phyloP scores from a whole-genome alignment of 2,329 filamentous ascomycete species.

The Calcarisporium arbuscula region DNA sequence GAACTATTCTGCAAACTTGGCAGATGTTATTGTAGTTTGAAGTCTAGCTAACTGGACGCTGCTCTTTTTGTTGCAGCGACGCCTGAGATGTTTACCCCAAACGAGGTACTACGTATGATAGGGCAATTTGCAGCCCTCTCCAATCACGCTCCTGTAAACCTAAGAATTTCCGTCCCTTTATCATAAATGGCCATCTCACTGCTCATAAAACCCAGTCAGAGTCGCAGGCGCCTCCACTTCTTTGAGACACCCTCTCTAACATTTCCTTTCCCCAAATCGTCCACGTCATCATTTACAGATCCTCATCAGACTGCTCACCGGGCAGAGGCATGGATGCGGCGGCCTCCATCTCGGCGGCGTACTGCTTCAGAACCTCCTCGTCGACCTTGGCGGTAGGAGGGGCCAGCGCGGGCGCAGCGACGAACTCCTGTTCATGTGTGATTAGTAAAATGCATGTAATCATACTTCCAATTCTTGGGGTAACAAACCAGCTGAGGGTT shows the following conservation, averaged over 20 bases:
- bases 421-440: slow-evolving; percentile 66
- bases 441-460: slow-evolving; percentile 3
- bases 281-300: slow-evolving; percentile 45
- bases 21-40: slow-evolving; percentile 22
- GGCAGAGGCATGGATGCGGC: slow-evolving; percentile 82
- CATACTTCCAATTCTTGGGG: background rate
- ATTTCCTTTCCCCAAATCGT: slow-evolving; percentile 18
- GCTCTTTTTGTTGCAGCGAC: slow-evolving; percentile 24
- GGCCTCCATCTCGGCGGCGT: slow-evolving; percentile 80
- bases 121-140: slow-evolving; percentile 23
- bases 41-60: slow-evolving; percentile 30
- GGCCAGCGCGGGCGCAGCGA: slow-evolving; percentile 88
- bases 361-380: slow-evolving; percentile 70
- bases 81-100: slow-evolving; percentile 25
- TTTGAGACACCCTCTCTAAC: slow-evolving; percentile 16
- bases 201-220: slow-evolving; percentile 22
- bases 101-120: slow-evolving; percentile 22
- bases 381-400: slow-evolving; percentile 90
- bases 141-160: slow-evolving; percentile 30
- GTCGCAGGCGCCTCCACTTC: slow-evolving; percentile 12
- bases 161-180: slow-evolving; percentile 23
- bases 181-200: slow-evolving; percentile 33
- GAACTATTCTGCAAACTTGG: too few species aligned
- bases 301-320: slow-evolving; percentile 81
- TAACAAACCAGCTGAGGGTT: slow-evolving; percentile 51